Evolutionary conservation across 148 eudicot species (phyloP), one percentile per base, ranked within the genome.

Genomic region (Nepenthes mirabilis): DNA sequence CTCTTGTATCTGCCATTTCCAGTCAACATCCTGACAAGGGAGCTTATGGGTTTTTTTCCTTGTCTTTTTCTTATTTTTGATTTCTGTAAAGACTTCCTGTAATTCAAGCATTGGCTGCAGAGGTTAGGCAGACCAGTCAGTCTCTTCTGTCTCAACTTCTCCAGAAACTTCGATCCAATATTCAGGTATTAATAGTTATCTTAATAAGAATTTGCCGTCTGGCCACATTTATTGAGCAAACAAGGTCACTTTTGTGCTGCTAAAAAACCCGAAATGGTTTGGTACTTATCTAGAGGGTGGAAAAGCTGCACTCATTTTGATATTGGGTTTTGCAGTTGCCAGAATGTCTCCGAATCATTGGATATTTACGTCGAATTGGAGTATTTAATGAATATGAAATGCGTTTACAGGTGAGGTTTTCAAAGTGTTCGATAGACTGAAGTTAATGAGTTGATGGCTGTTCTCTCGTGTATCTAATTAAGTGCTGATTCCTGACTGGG

Each of bases 321-420:
- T 36, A 37, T 33, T 33, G 14, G 57, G 52, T 70, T 11, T 35
- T 81, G 77, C 84, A 91, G 98, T 81, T 91, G 78, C 94, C 98
- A 67, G 98, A 91, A 69, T 91, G 98, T 78, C 86, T 91, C 51
- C 94, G 96, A 57, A 91, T 91, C 47, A 91, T 91, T 68, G 96
- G 98, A 76, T 91, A 88, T 74, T 68, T 91, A 72, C 98, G 98
- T 58, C 83, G 96, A 67, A 85, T 88, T 65, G 98, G 94, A 77
- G 91, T 83, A 64, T 91, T 83, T 61, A 85, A 77, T 37, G 94
- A 91, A 72, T 88, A 91, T 78, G 98, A 91, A 73, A 85, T 91
- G 88, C 98, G 96, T 58, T 77, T 88, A 69, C 96, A 91, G 96
- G 98, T 91, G 71, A 71, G 66, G 14, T 50, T 37, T 56, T 36